These are phyloP conservation scores for Lagerstroemia speciosa DNA, from an alignment of 345 rosid genomes.

Conservation along the genomic window DNA sequence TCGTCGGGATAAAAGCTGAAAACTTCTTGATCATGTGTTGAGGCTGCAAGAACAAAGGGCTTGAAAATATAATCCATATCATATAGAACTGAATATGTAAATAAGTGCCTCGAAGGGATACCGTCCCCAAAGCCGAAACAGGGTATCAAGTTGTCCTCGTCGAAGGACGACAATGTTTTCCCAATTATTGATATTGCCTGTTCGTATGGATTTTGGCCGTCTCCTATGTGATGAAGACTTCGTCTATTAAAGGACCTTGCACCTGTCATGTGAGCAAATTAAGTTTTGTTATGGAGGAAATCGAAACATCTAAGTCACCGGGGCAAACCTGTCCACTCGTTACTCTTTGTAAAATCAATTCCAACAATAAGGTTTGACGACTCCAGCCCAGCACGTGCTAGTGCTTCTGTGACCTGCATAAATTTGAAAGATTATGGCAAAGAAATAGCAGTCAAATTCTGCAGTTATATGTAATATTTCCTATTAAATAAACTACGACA, in stretches of 20 bases:
- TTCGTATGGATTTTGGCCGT: constrained; percentile 36
- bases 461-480: background rate
- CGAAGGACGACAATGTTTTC: constrained; percentile 37
- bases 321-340: constrained; percentile 68
- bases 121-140: constrained; percentile 52
- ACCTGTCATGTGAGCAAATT: constrained; percentile 16
- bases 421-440: background rate
- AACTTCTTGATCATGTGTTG: constrained; percentile 47
- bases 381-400: constrained; percentile 60
- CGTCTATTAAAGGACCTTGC: constrained; percentile 29
- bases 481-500: background rate
- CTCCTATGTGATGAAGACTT: constrained; percentile 36
- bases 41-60: constrained; percentile 23
- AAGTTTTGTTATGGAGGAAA: background rate
- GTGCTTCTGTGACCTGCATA: constrained; percentile 54
- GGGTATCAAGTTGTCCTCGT: constrained; percentile 44
- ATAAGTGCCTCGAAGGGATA: constrained; percentile 5
- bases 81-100: background rate
- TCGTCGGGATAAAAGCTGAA: constrained; percentile 37
- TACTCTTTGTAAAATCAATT: constrained; percentile 79
- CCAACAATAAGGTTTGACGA: constrained; percentile 78
- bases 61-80: background rate
- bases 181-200: constrained; percentile 44
- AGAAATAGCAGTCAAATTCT: background rate
- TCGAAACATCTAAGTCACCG: background rate